These are phyloP conservation scores for Corynascus novoguineensis DNA, from an alignment of 495 filamentous ascomycete species.

Conservation along the genomic window DNA sequence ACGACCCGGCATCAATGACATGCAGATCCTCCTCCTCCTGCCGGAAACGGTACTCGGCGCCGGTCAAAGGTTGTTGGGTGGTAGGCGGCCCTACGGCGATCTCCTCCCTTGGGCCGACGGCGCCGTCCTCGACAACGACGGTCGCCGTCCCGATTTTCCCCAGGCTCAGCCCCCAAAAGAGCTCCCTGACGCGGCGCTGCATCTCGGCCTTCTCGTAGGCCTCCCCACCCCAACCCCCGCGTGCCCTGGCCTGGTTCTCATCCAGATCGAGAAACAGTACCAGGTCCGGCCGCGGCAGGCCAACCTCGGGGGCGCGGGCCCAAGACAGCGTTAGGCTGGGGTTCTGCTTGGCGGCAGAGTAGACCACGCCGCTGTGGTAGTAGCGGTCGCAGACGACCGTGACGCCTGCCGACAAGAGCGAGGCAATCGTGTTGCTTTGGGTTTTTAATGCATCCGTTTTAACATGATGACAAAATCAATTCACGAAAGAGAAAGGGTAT, in stretches of 20 bases:
- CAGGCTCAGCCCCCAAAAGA: conserved; percentile 58
- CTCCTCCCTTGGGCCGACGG: conserved; percentile 16
- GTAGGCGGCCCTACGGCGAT: conserved; percentile 24
- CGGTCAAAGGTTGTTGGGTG: conserved; percentile 8
- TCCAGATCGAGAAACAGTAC: conserved; percentile 82
- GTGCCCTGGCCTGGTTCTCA: conserved; percentile 60
- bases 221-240: conserved; percentile 83
- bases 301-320: conserved; percentile 77
- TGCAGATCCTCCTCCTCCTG: conserved; percentile 52
- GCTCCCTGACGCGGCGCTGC: conserved; percentile 69
- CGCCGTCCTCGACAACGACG: conserved; percentile 5
- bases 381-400: conserved; percentile 88
- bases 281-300: conserved; percentile 80
- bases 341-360: conserved; percentile 86
- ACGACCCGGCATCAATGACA: conserved; percentile 48
- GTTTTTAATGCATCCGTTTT: not conserved
- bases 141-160: conserved; percentile 35
- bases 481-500: not conserved
- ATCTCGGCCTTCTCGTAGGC: conserved; percentile 81
- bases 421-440: conserved; percentile 51
- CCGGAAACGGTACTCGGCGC: conserved; percentile 37
- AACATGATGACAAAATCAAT: not conserved
- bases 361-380: conserved; percentile 88
- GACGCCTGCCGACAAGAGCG: conserved; percentile 56
- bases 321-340: conserved; percentile 64